Evolutionary conservation across 1,284 basidiomycete species (phyloP).

Genomic region (Apiotrichum porosum): DNA sequence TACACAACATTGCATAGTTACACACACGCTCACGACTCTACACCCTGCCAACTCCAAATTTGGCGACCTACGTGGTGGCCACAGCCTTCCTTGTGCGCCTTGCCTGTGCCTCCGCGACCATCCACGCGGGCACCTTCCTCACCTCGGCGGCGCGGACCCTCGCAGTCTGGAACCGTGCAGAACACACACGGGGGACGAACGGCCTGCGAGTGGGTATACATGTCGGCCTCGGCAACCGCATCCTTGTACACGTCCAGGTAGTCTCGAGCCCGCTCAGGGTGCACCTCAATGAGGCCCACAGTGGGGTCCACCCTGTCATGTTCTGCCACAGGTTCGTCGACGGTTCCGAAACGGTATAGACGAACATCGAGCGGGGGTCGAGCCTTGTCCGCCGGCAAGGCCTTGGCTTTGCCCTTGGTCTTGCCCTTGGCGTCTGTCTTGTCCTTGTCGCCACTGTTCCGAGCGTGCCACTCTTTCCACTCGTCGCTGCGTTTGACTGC

Average conservation of each 20-base stretch:
- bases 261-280: conserved; percentile 15
- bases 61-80: conserved; percentile 42
- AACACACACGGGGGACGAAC: conserved; percentile 33
- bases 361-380: conserved; percentile 41
- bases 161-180: conserved; percentile 46
- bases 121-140: conserved; percentile 45
- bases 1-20: too few relatives aligned
- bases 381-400: conserved; percentile 14
- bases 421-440: conserved; percentile 11
- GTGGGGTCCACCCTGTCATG: conserved; percentile 27
- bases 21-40: conserved; percentile 3
- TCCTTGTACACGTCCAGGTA: conserved; percentile 33
- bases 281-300: conserved; percentile 33
- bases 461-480: conserved; percentile 25
- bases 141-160: conserved; percentile 41
- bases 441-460: not conserved
- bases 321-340: conserved; percentile 20
- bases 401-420: conserved; percentile 26
- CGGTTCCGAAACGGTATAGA: conserved; percentile 40
- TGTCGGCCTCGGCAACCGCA: conserved; percentile 31
- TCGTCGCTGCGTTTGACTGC: conserved; percentile 41
- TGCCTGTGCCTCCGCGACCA: conserved; percentile 41
- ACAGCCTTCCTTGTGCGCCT: conserved; percentile 39
- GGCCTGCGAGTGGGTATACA: conserved; percentile 28
- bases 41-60: conserved; percentile 42